Evolutionary conservation across 2,329 filamentous ascomycete species (phyloP), one percentile per base, ranked within the genome.

Genomic region (Botrytis cinerea): DNA sequence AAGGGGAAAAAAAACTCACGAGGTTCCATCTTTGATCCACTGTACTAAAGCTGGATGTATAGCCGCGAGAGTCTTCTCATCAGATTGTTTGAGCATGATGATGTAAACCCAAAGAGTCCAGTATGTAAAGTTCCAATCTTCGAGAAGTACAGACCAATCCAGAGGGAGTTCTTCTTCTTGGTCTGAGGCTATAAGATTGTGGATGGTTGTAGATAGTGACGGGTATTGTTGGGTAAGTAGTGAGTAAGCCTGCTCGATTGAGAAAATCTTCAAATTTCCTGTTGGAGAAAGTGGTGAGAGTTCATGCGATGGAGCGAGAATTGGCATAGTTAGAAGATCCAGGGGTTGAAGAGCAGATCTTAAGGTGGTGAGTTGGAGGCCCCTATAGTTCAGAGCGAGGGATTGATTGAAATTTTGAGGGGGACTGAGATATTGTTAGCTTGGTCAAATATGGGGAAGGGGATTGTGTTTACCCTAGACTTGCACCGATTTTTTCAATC

Each of bases 101-200:
- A 76, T 70, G 45, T 75, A 78, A 4, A 80, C 72, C 78, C 77
- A 80, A 5, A 79, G 76, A 3, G 75, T 72, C 77, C 76, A 79
- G 54, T 79, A 79, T 0, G 76, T 74, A 32, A 75, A 70, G 32
- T 77, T 75, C 78, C 76, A 80, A n/a, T 79, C 79, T 54, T 78
- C 75, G 2, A 77, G 43, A 38, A 73, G 32, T 10, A 73, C 45
- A 4, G 61, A 64, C 79, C 79, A 80, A 46, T 79, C 70, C 10
- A 79, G 70, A 22, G 79, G 79, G 9, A 78, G 73, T 59, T 74
- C 63, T 60, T 79, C 79, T 22, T 79, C 77, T 69, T 79, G 77
- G 57, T 79, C 78, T 32, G 75, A 67, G 2, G 78, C 71, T 22
- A 80, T 79, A 2, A 78, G 63, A 2, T 63, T 28, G 9, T 61